Evolutionary conservation across 164 flowering plant species (phyloP).

Genomic region (Cinnamomum micranthum): DNA sequence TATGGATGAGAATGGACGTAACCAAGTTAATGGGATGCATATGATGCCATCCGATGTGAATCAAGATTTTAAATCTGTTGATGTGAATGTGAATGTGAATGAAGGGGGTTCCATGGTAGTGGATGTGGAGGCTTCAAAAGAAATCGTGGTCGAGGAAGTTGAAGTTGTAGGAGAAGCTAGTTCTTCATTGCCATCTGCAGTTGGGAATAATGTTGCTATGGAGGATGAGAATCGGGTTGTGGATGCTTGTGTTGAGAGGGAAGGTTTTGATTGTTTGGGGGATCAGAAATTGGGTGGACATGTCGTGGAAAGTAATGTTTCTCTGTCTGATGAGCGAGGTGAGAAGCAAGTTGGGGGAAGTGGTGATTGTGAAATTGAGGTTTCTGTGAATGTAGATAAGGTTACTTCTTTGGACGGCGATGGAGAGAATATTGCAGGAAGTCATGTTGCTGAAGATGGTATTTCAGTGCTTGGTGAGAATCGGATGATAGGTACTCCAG

Average conservation of each 20-base stretch:
- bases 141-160: background rate
- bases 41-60: no score
- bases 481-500: background rate
- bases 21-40: background rate
- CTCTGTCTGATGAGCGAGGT: background rate
- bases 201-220: background rate
- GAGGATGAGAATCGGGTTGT: background rate
- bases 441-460: background rate
- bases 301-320: background rate
- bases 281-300: background rate
- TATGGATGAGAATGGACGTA: background rate
- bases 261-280: background rate
- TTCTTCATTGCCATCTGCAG: background rate
- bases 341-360: background rate
- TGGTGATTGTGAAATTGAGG: background rate
- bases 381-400: background rate
- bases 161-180: background rate
- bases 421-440: background rate
- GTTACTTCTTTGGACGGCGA: background rate
- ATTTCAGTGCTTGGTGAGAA: background rate
- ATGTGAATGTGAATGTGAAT: background rate
- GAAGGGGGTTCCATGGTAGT: background rate
- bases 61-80: background rate
- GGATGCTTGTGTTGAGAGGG: background rate
- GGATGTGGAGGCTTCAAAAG: background rate